Evolutionary conservation across 139 green algal genomes (phyloP), one percentile per base, ranked within the genome.

Genomic region (Pleodorina starrii): DNA sequence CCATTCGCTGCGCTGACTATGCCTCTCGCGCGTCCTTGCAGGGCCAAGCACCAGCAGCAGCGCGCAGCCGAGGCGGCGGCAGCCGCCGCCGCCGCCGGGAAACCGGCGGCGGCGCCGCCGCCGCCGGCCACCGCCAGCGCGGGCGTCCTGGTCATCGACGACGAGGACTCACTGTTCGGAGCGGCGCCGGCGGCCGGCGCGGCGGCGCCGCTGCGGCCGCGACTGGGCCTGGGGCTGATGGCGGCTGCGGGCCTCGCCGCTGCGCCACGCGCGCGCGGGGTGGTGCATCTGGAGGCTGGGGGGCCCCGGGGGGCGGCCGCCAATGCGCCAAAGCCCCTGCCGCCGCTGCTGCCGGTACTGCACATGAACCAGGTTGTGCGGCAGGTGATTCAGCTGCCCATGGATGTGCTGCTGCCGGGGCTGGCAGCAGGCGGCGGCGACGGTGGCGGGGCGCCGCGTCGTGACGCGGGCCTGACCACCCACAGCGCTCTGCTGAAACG

Each of bases 331-430:
- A 77, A 77, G 21, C 69, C 83, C 27, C 83, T 75, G 66, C 83
- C 68, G 35, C 83, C 83, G 44, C 83, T 81, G 44, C 11, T 54
- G 23, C 46, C 46, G 10, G 83, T 88, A 36, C 66, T 88, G 46
- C 35, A 57, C 66, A 88, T 88, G 83, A 36, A 25, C 19, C 81
- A 87, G 36, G 68, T 80, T 1, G 68, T 81, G 19, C 83, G 68
- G 44, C 44, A 88, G 46, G 83, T 81, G 1, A 38, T 88, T 42
- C 66, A 71, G 21, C 66, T 81, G 35, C 2, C 40, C 29, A 29
- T 81, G 43, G 82, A 78, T 4, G 82, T 38, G 42, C 82, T 88
- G 63, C 82, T 88, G 51, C 78, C 73, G 32, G 43, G 73, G 21
- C 43, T 42, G 43, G 43, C 7, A 32, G n/a, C n/a, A 32, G 35